A percentile compares a stretch with the other conserved stretches of the same genome.
Conservation (phyloP, 2,329 filamentous ascomycete genomes). For the Juglanconis juglandina region DNA sequence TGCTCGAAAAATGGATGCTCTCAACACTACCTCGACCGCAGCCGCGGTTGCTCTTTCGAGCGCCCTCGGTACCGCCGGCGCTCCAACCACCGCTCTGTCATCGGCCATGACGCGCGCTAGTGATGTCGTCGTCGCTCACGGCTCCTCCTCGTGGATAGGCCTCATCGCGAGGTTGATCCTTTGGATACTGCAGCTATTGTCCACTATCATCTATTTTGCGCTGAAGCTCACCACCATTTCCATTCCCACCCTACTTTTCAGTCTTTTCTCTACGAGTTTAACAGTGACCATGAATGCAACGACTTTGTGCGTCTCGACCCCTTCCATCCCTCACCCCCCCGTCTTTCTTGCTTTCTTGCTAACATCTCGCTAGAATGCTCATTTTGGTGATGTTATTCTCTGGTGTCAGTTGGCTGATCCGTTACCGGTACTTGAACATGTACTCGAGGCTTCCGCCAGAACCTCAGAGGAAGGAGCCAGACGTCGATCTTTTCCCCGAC, state of each 20-base stretch:
- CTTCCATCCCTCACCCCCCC: slow-evolving; percentile 2
- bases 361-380: slow-evolving; percentile 55
- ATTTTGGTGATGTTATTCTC: slow-evolving; percentile 75
- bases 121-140: slow-evolving; percentile 34
- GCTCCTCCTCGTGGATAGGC: slow-evolving; percentile 54
- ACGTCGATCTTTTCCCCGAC: slow-evolving; percentile 92
- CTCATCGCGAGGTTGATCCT: slow-evolving; percentile 54
- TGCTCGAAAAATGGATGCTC: slow-evolving; percentile 14
- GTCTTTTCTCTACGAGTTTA: slow-evolving; percentile 83
- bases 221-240: slow-evolving; percentile 86
- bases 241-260: slow-evolving; percentile 83
- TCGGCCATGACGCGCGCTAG: slow-evolving; percentile 37
- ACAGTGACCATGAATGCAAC: slow-evolving; percentile 99
- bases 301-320: slow-evolving; percentile 64
- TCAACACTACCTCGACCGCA: slow-evolving; percentile 10
- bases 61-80: slow-evolving; percentile 24
- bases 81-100: slow-evolving; percentile 30
- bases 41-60: slow-evolving; percentile 4
- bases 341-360: slow-evolving; percentile 9
- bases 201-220: slow-evolving; percentile 68
- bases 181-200: slow-evolving; percentile 51
- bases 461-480: slow-evolving; percentile 91
- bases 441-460: slow-evolving; percentile 91
- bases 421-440: slow-evolving; percentile 95
- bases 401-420: slow-evolving; percentile 87